phyloP scores from a whole-genome alignment of 495 filamentous ascomycete genomes.

The Penicilliopsis zonata region DNA sequence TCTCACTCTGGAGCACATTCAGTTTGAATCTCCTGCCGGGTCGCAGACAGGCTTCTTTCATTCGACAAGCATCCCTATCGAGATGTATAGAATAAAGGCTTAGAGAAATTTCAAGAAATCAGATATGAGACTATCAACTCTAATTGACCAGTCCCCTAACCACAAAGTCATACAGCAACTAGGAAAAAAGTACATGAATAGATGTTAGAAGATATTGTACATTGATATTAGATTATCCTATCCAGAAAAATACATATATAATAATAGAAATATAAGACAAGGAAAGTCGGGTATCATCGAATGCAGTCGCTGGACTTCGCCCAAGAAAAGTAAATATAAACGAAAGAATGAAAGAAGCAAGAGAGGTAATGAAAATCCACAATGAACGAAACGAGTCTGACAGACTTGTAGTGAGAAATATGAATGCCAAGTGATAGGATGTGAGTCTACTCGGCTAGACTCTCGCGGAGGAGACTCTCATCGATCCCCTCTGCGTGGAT shows the following conservation, averaged over 20 bases:
- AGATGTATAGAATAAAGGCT: conserved; percentile 23
- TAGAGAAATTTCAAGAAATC: background rate
- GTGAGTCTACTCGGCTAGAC: conserved; percentile 19
- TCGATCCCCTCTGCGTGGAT: conserved; percentile 25
- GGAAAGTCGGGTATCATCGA: no score
- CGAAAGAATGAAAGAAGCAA: conserved; percentile 1
- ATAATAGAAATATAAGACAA: conserved; percentile 2
- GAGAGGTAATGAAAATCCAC: background rate
- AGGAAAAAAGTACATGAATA: background rate
- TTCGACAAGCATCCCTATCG: conserved; percentile 37
- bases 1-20: conserved; percentile 30
- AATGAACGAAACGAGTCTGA: background rate
- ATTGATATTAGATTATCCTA: conserved; percentile 1
- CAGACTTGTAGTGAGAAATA: conserved; percentile 1
- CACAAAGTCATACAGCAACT: no score
- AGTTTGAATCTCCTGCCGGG: conserved; percentile 29
- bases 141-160: no score
- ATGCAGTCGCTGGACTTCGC: no score
- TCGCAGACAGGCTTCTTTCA: conserved; percentile 49
- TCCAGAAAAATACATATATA: conserved; percentile 2
- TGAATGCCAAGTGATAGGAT: conserved; percentile 1
- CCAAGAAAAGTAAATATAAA: conserved; percentile 3
- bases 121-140: conserved; percentile 4
- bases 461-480: conserved; percentile 28
- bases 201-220: conserved; percentile 5